Conservation (phyloP, 116 monocot genomes). For the Papilionanthe hybrid region DNA sequence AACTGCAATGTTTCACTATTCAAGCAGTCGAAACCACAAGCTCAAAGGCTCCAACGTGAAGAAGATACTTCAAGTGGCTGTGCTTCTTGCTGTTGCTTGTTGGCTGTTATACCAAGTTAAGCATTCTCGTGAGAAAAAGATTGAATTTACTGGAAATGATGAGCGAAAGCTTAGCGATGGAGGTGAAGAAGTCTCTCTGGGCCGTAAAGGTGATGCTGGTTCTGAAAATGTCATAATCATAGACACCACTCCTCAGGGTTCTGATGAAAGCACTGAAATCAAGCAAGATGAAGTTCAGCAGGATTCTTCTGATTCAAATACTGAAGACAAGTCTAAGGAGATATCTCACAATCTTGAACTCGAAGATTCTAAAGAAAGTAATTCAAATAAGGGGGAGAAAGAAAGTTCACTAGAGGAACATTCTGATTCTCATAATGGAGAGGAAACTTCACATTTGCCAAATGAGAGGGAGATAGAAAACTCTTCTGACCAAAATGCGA, state of each 20-base stretch:
- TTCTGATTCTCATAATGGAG: slow-evolving; percentile 6
- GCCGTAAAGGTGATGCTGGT: slow-evolving; percentile 10
- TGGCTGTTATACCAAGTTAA: slow-evolving; percentile 91
- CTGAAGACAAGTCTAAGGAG: background rate
- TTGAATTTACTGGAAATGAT: background rate
- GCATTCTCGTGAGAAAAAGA: slow-evolving; percentile 78
- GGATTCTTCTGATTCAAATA: background rate
- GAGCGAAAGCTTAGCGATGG: slow-evolving; percentile 4
- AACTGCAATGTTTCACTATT: slow-evolving; percentile 48
- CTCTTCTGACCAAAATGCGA: background rate
- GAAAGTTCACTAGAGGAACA: background rate
- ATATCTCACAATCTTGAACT: background rate
- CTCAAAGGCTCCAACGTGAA: slow-evolving; percentile 67
- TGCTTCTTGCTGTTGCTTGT: slow-evolving; percentile 55
- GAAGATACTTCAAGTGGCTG: slow-evolving; percentile 56
- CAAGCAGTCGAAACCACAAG: slow-evolving; percentile 61
- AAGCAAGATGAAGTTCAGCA: slow-evolving; percentile 5
- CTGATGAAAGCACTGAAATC: slow-evolving; percentile 1
- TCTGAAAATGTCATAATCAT: slow-evolving; percentile 11
- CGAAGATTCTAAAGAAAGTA: slow-evolving; percentile 1
- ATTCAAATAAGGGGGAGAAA: background rate
- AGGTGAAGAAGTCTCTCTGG: slow-evolving; percentile 4
- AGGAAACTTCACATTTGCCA: background rate
- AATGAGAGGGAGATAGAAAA: background rate
- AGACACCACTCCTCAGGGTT: background rate